Conservation (phyloP, 495 filamentous ascomycete species). For the Hypoxylon crocopeplum region DNA sequence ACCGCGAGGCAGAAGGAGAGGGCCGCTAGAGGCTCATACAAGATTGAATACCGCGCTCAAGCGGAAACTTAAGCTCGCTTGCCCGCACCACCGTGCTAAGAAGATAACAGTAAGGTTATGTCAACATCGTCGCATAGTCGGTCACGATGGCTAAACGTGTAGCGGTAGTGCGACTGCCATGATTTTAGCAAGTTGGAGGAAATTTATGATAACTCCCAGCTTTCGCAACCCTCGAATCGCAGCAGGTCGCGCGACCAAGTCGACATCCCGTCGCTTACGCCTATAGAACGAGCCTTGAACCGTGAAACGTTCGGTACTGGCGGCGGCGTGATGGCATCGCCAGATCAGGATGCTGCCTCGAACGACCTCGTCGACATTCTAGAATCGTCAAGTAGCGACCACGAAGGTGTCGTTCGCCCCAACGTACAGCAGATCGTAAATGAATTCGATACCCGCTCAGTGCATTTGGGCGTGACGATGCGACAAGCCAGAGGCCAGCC, state of each 20-base stretch:
- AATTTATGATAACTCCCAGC: conserved; percentile 9
- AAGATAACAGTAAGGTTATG: conserved; percentile 36
- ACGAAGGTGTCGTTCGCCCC: conserved; percentile 12
- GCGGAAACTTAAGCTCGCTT: conserved; percentile 38
- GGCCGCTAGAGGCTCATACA: conserved; percentile 29
- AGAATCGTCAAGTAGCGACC: not conserved
- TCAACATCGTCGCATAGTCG: not conserved
- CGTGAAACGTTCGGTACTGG: conserved; percentile 35
- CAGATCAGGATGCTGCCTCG: conserved; percentile 12
- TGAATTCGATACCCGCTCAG: conserved; percentile 12
- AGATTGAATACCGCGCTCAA: conserved; percentile 37
- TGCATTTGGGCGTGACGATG: conserved; percentile 14
- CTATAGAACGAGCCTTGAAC: conserved; percentile 7
- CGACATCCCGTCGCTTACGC: not conserved
- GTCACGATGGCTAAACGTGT: conserved; percentile 15
- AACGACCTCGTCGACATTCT: conserved; percentile 17
- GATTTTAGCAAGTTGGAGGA: conserved; percentile 37
- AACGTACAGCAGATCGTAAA: conserved; percentile 21
- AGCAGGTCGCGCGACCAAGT: conserved; percentile 10
- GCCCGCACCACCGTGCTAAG: conserved; percentile 32
- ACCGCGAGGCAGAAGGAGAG: conserved; percentile 37
- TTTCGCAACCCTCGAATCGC: conserved; percentile 2
- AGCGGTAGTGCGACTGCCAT: conserved; percentile 38
- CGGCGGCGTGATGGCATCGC: conserved; percentile 20
- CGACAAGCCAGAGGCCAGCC: conserved; percentile 22